phyloP scores from a whole-genome alignment of 345 rosid genomes.

The Punica granatum region DNA sequence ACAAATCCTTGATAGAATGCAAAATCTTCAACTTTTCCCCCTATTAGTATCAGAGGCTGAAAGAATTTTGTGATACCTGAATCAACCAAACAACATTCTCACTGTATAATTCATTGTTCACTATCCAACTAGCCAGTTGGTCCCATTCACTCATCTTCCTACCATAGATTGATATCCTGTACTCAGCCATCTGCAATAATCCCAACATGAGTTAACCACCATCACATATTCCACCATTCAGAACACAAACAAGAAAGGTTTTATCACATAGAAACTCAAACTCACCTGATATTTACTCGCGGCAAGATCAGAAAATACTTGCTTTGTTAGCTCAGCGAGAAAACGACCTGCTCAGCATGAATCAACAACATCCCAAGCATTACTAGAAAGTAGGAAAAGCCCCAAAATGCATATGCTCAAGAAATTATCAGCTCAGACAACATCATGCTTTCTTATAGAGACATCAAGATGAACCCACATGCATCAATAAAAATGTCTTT shows the following conservation, averaged over 20 bases:
- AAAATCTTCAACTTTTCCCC: neutral
- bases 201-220: conserved; percentile 14
- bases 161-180: conserved; percentile 94
- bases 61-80: conserved; percentile 46
- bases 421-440: neutral
- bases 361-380: neutral
- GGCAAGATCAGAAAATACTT: conserved; percentile 83
- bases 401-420: neutral
- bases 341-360: conserved; percentile 69
- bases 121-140: conserved; percentile 98
- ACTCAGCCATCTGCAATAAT: conserved; percentile 87
- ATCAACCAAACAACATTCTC: conserved; percentile 99
- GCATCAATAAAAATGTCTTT: neutral
- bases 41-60: too few relatives aligned
- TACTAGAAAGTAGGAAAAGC: neutral
- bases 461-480: neutral
- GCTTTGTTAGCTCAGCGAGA: conserved; percentile 87
- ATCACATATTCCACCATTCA: conserved; percentile 7
- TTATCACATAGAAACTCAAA: neutral
- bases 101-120: conserved; percentile 92
- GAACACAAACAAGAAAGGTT: neutral
- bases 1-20: neutral
- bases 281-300: conserved; percentile 97
- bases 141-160: conserved; percentile 99
- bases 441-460: neutral